These are phyloP conservation scores for Taphrina populina DNA, from an alignment of 1,139 yeast species.

Conservation along the genomic window DNA sequence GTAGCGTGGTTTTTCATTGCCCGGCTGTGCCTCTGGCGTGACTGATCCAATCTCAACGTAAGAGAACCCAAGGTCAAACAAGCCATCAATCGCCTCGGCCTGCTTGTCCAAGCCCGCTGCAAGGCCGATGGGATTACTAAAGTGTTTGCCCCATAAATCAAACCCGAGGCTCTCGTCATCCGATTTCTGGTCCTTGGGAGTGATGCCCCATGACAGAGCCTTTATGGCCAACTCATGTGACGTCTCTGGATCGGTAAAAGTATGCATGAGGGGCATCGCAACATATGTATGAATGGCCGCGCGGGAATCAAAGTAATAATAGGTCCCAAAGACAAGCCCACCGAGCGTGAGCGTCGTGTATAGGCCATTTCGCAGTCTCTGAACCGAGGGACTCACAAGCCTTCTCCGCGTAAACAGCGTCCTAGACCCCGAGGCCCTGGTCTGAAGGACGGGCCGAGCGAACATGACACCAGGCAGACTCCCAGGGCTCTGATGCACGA, in stretches of 20 bases:
- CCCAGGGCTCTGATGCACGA: no score
- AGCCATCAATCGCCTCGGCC: slow-evolving; percentile 86
- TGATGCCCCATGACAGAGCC: slow-evolving; percentile 64
- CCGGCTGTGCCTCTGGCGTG: slow-evolving; percentile 81
- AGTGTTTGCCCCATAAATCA: slow-evolving; percentile 61
- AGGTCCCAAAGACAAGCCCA: slow-evolving; percentile 47
- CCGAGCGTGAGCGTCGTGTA: slow-evolving; percentile 41
- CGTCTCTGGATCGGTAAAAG: slow-evolving; percentile 73
- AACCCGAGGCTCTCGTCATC: slow-evolving; percentile 58
- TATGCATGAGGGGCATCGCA: slow-evolving; percentile 70
- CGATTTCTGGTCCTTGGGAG: slow-evolving; percentile 56
- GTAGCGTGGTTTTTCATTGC: slow-evolving; percentile 86
- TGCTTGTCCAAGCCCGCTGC: slow-evolving; percentile 97
- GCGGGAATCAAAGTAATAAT: slow-evolving; percentile 68
- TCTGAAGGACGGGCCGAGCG: neutral
- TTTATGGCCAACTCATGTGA: slow-evolving; percentile 78
- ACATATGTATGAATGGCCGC: slow-evolving; percentile 80
- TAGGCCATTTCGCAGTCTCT: slow-evolving; percentile 35
- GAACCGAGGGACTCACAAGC: slow-evolving; percentile 9
- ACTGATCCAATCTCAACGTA: slow-evolving; percentile 92
- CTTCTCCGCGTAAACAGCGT: slow-evolving; percentile 22
- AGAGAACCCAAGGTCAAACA: slow-evolving; percentile 76
- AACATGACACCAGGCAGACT: neutral
- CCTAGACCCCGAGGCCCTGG: slow-evolving; percentile 8
- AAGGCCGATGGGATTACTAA: slow-evolving; percentile 79